Percentiles rank a stretch among this genome's conserved stretches.
Evolutionary conservation across 106 monocot species (phyloP).

Genomic region (Alisma plantagoaquatica): DNA sequence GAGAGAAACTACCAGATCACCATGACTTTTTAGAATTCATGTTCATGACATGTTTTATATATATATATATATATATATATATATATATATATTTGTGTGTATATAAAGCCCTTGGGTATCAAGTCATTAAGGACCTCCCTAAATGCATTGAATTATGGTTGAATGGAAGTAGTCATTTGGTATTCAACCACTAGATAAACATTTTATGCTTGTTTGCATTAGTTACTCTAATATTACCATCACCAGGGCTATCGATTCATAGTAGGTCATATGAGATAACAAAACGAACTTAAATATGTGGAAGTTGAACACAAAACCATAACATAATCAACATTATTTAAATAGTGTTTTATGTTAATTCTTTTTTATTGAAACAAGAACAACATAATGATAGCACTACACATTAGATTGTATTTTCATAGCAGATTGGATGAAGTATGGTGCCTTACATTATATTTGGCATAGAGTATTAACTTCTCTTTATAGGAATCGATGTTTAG

Average conservation of each 20-base stretch:
- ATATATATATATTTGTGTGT: too few relatives aligned
- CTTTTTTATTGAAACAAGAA: too few relatives aligned
- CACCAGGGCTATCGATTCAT: constrained; percentile 92
- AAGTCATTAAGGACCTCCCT: constrained; percentile 91
- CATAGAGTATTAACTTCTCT: constrained; percentile 91
- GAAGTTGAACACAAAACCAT: neutral
- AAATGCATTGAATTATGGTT: constrained; percentile 90
- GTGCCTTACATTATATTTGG: constrained; percentile 61
- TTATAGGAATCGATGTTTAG: constrained; percentile 98
- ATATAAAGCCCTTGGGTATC: constrained; percentile 69
- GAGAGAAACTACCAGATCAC: too few relatives aligned
- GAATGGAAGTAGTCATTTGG: constrained; percentile 86
- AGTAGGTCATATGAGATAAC: constrained; percentile 66
- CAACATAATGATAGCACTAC: too few relatives aligned
- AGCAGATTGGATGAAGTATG: neutral
- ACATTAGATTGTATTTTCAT: too few relatives aligned
- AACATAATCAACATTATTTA: neutral
- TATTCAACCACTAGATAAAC: constrained; percentile 90
- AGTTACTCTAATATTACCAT: constrained; percentile 81
- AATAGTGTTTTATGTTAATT: too few relatives aligned
- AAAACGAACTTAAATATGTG: neutral
- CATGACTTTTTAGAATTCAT: too few relatives aligned
- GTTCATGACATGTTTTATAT: too few relatives aligned
- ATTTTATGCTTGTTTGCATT: constrained; percentile 97
- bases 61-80: too few relatives aligned